These are phyloP conservation scores for Hansfordia pulvinata DNA, from an alignment of 2,329 filamentous ascomycete species.

Conservation along the genomic window DNA sequence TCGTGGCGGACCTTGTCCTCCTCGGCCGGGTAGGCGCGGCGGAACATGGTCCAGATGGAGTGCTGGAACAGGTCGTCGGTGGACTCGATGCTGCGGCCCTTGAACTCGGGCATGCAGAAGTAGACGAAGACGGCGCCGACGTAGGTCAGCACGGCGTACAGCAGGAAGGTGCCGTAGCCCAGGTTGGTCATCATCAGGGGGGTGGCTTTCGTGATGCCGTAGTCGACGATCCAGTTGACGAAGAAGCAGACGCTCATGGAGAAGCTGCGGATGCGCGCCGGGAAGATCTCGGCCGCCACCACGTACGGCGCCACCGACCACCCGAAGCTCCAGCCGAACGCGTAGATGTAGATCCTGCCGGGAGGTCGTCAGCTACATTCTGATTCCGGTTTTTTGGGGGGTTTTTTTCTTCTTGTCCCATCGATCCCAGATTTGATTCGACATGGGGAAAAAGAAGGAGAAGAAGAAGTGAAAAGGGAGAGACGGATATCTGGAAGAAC, in stretches of 20 bases:
- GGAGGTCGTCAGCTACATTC: no score
- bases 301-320: slow-evolving; percentile 14
- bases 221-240: slow-evolving; percentile 20
- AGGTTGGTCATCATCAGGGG: slow-evolving; percentile 21
- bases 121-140: slow-evolving; percentile 24
- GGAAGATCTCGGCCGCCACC: slow-evolving; percentile 19
- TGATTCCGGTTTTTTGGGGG: no score
- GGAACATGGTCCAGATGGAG: slow-evolving; percentile 25
- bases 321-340: slow-evolving; percentile 13
- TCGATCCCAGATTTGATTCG: no score
- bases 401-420: no score
- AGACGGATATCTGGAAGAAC: no score
- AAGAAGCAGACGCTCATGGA: slow-evolving; percentile 15
- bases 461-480: no score
- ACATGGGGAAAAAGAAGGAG: no score
- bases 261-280: slow-evolving; percentile 16
- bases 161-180: slow-evolving; percentile 20
- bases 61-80: slow-evolving; percentile 32
- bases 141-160: slow-evolving; percentile 21
- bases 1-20: slow-evolving; percentile 18
- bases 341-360: slow-evolving; percentile 14
- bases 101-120: slow-evolving; percentile 35
- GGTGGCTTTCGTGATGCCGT: slow-evolving; percentile 17
- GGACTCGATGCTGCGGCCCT: slow-evolving; percentile 32
- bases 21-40: slow-evolving; percentile 22